These are phyloP conservation scores for Emmonsiellopsis sp. DNA, from an alignment of 2,329 filamentous ascomycete species.

Conservation along the genomic window DNA sequence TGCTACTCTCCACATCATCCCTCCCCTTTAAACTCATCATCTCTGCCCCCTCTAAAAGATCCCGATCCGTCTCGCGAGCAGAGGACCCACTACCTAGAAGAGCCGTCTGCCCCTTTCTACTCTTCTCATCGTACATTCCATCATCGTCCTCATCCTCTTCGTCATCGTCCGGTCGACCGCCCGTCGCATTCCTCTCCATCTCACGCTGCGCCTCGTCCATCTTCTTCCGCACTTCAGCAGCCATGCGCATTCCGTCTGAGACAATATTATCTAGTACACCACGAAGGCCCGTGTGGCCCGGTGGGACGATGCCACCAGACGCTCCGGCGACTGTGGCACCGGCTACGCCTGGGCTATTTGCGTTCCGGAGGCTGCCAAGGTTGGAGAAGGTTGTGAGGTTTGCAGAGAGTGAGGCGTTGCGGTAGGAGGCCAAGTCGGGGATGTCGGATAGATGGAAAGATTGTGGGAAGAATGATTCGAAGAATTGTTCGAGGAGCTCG, in stretches of 20 bases:
- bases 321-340: constrained; percentile 37
- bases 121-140: constrained; percentile 32
- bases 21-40: constrained; percentile 42
- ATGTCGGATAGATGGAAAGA: constrained; percentile 80
- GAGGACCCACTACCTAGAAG: constrained; percentile 17
- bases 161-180: constrained; percentile 57
- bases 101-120: constrained; percentile 2
- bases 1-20: constrained; percentile 17
- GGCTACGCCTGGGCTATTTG: constrained; percentile 27
- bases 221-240: constrained; percentile 77
- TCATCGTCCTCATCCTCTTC: constrained; percentile 46
- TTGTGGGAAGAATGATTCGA: constrained; percentile 87
- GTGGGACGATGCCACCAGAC: constrained; percentile 51
- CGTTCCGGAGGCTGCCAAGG: constrained; percentile 42
- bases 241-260: constrained; percentile 92
- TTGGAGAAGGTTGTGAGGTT: constrained; percentile 81
- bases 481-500: constrained; percentile 91
- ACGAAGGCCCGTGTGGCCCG: constrained; percentile 67
- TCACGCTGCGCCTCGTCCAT: constrained; percentile 96
- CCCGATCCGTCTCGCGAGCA: constrained; percentile 54
- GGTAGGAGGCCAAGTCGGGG: constrained; percentile 37
- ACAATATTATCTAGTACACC: constrained; percentile 97
- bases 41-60: constrained; percentile 65
- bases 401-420: constrained; percentile 45
- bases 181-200: constrained; percentile 69